phyloP scores from a whole-genome alignment of 129 eudicot genomes.

The sunflower (Helianthus annuus) region DNA sequence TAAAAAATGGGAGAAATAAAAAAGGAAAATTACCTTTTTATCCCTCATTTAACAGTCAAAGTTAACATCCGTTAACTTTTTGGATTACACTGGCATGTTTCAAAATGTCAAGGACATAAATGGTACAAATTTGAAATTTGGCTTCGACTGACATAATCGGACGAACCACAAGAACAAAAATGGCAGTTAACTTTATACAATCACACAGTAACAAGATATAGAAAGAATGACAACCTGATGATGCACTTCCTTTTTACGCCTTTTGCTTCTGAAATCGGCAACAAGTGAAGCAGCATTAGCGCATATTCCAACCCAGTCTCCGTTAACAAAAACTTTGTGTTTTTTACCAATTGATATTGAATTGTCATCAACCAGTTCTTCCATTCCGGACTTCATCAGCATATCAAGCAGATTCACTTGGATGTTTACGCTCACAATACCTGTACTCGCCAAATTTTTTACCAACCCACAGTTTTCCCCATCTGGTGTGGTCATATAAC shows the following conservation, averaged over 20 bases:
- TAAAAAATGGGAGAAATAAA: too few relatives aligned
- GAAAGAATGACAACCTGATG: slow-evolving; percentile 54
- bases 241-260: slow-evolving; percentile 60
- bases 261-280: slow-evolving; percentile 55
- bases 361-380: slow-evolving; percentile 54
- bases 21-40: too few relatives aligned
- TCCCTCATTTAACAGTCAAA: too few relatives aligned
- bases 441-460: slow-evolving; percentile 81
- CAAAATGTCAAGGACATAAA: too few relatives aligned
- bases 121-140: too few relatives aligned
- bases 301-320: slow-evolving; percentile 85
- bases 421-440: slow-evolving; percentile 63
- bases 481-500: slow-evolving; percentile 88
- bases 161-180: too few relatives aligned
- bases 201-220: slow-evolving; percentile 2
- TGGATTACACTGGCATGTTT: too few relatives aligned
- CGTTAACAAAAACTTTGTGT: slow-evolving; percentile 72
- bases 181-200: not conserved
- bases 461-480: slow-evolving; percentile 96
- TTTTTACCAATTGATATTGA: slow-evolving; percentile 45
- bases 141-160: too few relatives aligned
- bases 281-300: slow-evolving; percentile 66
- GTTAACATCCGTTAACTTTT: too few relatives aligned
- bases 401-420: slow-evolving; percentile 40
- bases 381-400: slow-evolving; percentile 64